Evolutionary conservation across 2,329 filamentous ascomycete species (phyloP), one percentile per base, ranked within the genome.

Genomic region (Aspergillus thermomutatus): DNA sequence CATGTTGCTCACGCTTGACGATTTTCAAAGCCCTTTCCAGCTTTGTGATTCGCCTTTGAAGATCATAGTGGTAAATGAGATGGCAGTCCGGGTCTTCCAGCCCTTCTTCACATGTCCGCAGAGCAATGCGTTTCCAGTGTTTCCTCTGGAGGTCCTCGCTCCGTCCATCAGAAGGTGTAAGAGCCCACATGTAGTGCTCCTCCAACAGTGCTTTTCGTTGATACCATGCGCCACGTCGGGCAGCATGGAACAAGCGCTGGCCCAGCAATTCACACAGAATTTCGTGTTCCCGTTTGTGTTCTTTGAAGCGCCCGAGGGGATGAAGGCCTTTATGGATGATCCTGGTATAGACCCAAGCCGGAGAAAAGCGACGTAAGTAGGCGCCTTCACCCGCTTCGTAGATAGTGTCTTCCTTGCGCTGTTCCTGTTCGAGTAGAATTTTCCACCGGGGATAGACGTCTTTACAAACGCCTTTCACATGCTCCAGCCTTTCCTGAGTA

Each of bases 41-140:
- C 74, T 97, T 97, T 50, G 85, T 83, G n/a, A 97, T 84, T 1
- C 94, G 88, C 72, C 96, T 97, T 72, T 97, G 93, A 6, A 99
- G 78, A 67, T 97, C 93, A 68, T 96, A 91, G 70, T 99, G 93
- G 70, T 91, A 93, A 57, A 96, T 94, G 25, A 96, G 75, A 73
- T 99, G 94, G 57, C 93, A 96, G 55, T 94, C 83, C 27, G 86
- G 86, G 66, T 99, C 94, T 70, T 96, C 88, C 0, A 99, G 80
- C 0, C 91, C 94, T 43, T 83, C 79, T 72, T 96, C 92, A 68
- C 94, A 97, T 0, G 94, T 99, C 7, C 79, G 76, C 3, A 90
- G 79, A 0, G 94, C 91, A 21, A 87, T 81, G 8, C 83, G 81
- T 69, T 87, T 91, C 92, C 92, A 99, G 63, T 90, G 82, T 66